Percentiles rank a stretch among this genome's conserved stretches.
These are phyloP conservation scores for Xylariaceae sp. DNA, from an alignment of 2,329 filamentous ascomycete species.

Conservation along the genomic window DNA sequence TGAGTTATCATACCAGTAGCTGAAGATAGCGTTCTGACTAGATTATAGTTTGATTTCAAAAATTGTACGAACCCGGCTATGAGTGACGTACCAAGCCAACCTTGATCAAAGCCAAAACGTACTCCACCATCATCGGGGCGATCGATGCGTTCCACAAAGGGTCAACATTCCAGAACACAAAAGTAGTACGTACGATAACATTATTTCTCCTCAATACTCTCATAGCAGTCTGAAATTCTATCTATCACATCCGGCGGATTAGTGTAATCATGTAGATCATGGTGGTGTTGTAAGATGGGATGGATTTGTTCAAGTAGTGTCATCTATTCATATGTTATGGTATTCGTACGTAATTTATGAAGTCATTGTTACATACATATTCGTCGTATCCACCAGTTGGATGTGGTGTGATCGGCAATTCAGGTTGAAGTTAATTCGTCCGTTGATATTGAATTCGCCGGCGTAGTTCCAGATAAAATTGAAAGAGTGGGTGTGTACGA, in stretches of 20 bases:
- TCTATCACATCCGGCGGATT: background rate
- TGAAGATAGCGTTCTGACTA: no score
- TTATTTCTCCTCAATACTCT: background rate
- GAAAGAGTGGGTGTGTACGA: background rate
- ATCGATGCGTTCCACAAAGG: no score
- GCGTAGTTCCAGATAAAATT: background rate
- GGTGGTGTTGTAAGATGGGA: background rate
- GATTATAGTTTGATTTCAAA: no score
- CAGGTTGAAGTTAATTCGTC: background rate
- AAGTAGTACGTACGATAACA: background rate
- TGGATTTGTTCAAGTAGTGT: background rate
- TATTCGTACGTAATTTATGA: background rate
- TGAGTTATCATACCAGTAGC: no score
- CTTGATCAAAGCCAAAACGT: no score
- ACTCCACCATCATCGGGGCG: no score
- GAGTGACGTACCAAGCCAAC: no score
- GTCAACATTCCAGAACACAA: background rate
- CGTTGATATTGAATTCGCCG: background rate
- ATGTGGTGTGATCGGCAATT: background rate
- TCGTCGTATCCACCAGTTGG: background rate
- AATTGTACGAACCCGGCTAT: no score
- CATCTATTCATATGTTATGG: background rate
- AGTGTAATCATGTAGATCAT: background rate
- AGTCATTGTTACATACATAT: background rate
- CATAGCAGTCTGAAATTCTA: background rate